Conservation (phyloP, 1,284 basidiomycete genomes). For the Amylostereum chailletii region DNA sequence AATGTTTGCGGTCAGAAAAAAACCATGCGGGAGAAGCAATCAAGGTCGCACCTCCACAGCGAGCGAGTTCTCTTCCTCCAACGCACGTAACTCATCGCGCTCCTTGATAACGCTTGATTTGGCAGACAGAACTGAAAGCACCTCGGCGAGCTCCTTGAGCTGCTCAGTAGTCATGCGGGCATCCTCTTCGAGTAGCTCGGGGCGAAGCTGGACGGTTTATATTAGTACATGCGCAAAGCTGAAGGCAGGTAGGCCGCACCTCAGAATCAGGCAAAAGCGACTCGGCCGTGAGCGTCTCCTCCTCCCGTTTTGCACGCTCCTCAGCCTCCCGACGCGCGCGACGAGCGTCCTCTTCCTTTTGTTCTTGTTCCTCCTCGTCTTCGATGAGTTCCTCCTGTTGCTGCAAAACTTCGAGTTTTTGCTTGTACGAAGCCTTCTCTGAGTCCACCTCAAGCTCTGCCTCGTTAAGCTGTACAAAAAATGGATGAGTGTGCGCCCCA, state of each 20-base stretch:
- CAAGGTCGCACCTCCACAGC: constrained; percentile 63
- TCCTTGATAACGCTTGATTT: constrained; percentile 98
- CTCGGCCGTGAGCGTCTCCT: constrained; percentile 68
- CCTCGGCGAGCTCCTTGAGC: constrained; percentile 88
- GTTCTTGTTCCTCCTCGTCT: constrained; percentile 96
- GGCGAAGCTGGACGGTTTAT: constrained; percentile 26
- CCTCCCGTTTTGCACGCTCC: constrained; percentile 38
- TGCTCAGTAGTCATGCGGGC: constrained; percentile 98
- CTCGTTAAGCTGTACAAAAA: constrained; percentile 71
- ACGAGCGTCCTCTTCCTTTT: constrained; percentile 89
- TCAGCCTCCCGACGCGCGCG: constrained; percentile 77
- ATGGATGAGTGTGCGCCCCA: not conserved
- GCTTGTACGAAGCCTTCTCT: constrained; percentile 92
- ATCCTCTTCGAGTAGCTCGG: constrained; percentile 50
- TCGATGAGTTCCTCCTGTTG: constrained; percentile 99
- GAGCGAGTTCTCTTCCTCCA: constrained; percentile 89
- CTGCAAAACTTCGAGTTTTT: constrained; percentile 94
- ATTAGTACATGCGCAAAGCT: constrained; percentile 2
- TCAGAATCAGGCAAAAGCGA: constrained; percentile 76
- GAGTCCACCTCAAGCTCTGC: constrained; percentile 93
- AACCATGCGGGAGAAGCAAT: not conserved
- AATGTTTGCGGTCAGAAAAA: not conserved
- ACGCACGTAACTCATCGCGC: constrained; percentile 78
- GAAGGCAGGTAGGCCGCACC: constrained; percentile 27
- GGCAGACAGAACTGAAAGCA: constrained; percentile 85